Base-by-base conservation (phyloP, 108 stramenopile genomes). In the Pseudonitzschia delicatissima region DNA sequence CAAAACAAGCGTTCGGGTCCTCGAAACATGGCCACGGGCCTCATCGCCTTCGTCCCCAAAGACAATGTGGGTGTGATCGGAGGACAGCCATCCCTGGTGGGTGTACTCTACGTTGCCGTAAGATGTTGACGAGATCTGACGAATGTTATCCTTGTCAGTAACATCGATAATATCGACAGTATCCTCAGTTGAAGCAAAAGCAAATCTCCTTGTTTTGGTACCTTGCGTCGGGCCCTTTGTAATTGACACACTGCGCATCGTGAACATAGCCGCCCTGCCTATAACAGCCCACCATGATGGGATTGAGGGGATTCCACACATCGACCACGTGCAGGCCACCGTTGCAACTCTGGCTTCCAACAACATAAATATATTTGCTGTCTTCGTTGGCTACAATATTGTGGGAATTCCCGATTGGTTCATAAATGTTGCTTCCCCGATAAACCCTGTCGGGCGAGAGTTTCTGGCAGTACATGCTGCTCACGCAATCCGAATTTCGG, bases 61-160 rank as follows among this genome's bases (percentile, higher is more conserved):
- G 44, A 76, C 33, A 25, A 80, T 34, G n/a, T 71, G 57, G 31
- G 4, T 72, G 28, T 64, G 36, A 37, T 80, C 79, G 3, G 57
- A 36, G 25, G 75, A 67, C 20, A 80, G 55, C 79, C 73, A 80
- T 33, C 79, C 79, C 28, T 80, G 74, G 40, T 80, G 80, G 1
- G 72, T 73, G 50, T 77, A 81, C 1, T 17, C 49, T 0, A 17
- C 15, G 11, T 35, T 32, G 1, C 0, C 2, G 72, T 77, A 81
- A 7, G 4, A 33, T 2, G 48, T 44, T 17, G 31, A 36, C 36
- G 57, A 57, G 5, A 73, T 8, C 1, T 62, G 23, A n/a, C 9
- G 5, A 17, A 55, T n/a, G 12, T 55, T 17, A 0, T 27, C n/a
- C 15, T 34, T 31, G 42, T 51, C 68, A 32, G 72, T 69, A 0